Conservation (phyloP, 1,139 yeast species). For the Yamadazyma sp. region DNA sequence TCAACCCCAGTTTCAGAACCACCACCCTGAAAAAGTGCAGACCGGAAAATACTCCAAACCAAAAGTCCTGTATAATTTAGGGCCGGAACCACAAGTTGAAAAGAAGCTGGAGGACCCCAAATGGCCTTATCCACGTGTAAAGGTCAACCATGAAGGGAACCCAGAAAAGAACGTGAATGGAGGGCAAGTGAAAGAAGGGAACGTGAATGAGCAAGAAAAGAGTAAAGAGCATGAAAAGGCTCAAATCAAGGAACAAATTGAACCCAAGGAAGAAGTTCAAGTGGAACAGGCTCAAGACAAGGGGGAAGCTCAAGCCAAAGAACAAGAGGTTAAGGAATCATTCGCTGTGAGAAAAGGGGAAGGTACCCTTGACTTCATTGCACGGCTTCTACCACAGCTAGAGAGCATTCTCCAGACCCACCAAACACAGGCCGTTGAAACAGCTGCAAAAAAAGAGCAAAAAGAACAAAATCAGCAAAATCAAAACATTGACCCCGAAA, state of each 20-base stretch:
- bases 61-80: constrained; percentile 13
- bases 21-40: constrained; percentile 8
- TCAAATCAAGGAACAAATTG: too few relatives aligned
- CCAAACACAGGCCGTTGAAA: not conserved
- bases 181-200: not conserved
- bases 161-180: not conserved
- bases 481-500: not conserved
- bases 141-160: not conserved
- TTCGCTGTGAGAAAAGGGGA: not conserved
- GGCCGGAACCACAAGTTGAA: constrained; percentile 2
- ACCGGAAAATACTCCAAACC: constrained; percentile 24
- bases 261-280: too few relatives aligned
- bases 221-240: too few relatives aligned
- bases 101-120: not conserved
- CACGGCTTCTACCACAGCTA: not conserved
- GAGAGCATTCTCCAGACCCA: not conserved
- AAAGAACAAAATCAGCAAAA: not conserved
- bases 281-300: not conserved
- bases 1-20: constrained; percentile 26
- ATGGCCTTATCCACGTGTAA: not conserved
- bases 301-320: not conserved
- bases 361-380: not conserved
- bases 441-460: not conserved
- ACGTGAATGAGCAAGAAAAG: too few relatives aligned
- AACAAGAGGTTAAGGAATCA: not conserved